A percentile compares a stretch with the other conserved stretches of the same genome.
These are phyloP conservation scores for Eucalyptus pauciflora DNA, from an alignment of 345 rosid species.

Conservation along the genomic window DNA sequence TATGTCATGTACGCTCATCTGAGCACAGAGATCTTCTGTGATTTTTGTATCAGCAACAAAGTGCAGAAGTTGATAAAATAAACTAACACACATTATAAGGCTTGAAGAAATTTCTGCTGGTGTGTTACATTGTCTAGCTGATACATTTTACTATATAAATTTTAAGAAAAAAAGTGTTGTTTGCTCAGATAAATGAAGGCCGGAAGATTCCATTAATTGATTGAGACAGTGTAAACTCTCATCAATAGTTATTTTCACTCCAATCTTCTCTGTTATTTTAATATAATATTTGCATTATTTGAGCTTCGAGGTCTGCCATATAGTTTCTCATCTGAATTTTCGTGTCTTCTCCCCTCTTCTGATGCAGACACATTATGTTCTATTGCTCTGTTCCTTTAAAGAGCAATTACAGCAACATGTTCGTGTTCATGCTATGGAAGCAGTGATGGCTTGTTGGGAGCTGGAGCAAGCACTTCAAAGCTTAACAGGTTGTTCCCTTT, in stretches of 20 bases:
- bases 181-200: neutral
- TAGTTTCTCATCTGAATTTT: neutral
- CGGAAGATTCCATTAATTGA: neutral
- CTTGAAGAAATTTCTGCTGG: neutral
- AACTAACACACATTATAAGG: neutral
- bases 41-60: neutral
- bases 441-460: conserved; percentile 99
- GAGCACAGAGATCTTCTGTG: neutral
- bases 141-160: neutral
- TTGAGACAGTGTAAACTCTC: neutral
- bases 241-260: neutral
- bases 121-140: neutral
- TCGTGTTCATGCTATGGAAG: conserved; percentile 99
- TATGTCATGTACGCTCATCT: neutral
- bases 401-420: conserved; percentile 98
- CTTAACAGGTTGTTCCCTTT: conserved; percentile 52
- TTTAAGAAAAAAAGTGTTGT: neutral
- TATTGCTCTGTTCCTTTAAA: conserved; percentile 86
- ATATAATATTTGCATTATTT: neutral
- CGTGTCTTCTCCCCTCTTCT: neutral
- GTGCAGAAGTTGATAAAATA: neutral
- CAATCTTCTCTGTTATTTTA: neutral
- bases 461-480: conserved; percentile 94
- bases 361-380: conserved; percentile 78
- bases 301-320: neutral